These are phyloP conservation scores for Penicillium tannophilum DNA, from an alignment of 495 filamentous ascomycete species.

Conservation along the genomic window DNA sequence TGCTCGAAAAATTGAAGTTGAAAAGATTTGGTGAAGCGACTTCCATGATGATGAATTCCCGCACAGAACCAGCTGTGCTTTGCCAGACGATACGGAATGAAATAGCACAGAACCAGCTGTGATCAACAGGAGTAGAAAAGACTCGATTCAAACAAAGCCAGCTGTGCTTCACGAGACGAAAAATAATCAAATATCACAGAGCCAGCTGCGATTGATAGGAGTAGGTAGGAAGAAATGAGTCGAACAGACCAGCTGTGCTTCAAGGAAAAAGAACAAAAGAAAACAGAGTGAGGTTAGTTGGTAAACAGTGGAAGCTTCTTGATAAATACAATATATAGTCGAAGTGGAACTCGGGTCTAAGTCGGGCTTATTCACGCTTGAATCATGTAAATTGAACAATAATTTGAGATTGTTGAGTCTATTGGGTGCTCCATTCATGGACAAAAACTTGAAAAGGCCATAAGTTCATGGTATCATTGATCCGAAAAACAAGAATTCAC, in stretches of 20 bases:
- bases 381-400: too few species aligned
- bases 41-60: not conserved
- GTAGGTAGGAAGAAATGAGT: too few species aligned
- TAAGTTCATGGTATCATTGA: too few species aligned
- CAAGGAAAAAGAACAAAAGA: not conserved
- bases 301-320: not conserved
- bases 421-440: too few species aligned
- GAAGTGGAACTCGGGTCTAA: not conserved
- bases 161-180: not conserved
- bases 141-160: not conserved
- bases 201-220: too few species aligned
- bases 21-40: not conserved
- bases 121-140: not conserved
- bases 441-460: too few species aligned
- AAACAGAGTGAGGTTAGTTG: not conserved
- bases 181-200: not conserved
- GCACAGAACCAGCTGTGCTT: slow-evolving; percentile 2
- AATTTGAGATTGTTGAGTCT: too few species aligned
- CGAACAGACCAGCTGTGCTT: too few species aligned
- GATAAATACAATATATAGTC: not conserved
- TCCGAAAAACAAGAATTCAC: too few species aligned
- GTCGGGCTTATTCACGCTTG: too few species aligned
- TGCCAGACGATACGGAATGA: not conserved
- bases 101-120: not conserved
- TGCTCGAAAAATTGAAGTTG: not conserved